phyloP scores from a whole-genome alignment of 768 basidiomycete genomes.

The Calocybe gangraenosa region DNA sequence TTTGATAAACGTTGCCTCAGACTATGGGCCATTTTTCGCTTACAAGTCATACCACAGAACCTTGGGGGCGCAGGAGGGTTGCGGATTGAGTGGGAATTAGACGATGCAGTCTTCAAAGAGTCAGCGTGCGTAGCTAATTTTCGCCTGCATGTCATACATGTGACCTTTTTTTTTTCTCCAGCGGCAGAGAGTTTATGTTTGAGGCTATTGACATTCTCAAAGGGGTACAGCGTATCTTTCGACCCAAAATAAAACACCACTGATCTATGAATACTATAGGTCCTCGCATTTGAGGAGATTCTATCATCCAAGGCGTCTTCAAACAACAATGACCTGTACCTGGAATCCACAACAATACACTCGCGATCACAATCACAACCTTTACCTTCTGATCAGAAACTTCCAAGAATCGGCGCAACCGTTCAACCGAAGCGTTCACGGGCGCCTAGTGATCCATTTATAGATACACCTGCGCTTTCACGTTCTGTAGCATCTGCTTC shows the following conservation, averaged over 20 bases:
- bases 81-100: constrained; percentile 85
- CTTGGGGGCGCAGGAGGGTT: constrained; percentile 76
- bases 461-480: constrained; percentile 64
- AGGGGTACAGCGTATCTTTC: constrained; percentile 60
- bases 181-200: constrained; percentile 92
- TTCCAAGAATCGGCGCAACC: constrained; percentile 36
- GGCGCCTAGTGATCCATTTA: constrained; percentile 77
- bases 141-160: constrained; percentile 15
- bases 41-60: constrained; percentile 76
- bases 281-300: constrained; percentile 72
- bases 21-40: constrained; percentile 74
- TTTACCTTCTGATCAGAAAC: constrained; percentile 38
- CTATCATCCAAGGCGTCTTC: constrained; percentile 34
- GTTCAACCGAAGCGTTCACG: constrained; percentile 59
- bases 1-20: constrained; percentile 23
- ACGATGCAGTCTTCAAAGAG: constrained; percentile 93
- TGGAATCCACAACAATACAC: constrained; percentile 38
- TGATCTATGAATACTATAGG: constrained; percentile 23
- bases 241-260: constrained; percentile 6
- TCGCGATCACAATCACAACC: constrained; percentile 56
- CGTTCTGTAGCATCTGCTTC: constrained; percentile 51
- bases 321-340: constrained; percentile 27
- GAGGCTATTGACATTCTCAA: constrained; percentile 88
- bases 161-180: constrained; percentile 38
- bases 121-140: constrained; percentile 65